phyloP scores from a whole-genome alignment of 2,329 filamentous ascomycete species.

The Fonsecaea nubica region DNA sequence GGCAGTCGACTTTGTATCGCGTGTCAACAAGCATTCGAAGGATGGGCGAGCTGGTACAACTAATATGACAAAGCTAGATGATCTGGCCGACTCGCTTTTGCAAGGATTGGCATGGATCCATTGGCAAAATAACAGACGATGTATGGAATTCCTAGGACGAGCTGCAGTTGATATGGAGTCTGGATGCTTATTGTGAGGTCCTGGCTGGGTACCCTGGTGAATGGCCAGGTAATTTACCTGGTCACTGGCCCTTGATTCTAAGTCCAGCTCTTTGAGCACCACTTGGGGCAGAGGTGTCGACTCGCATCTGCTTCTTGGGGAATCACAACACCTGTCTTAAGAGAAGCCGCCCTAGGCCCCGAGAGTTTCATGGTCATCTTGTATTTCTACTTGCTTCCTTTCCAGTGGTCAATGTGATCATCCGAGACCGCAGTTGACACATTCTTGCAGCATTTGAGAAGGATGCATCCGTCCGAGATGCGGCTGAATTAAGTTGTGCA shows the following conservation, averaged over 20 bases:
- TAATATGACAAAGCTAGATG: slow-evolving; percentile 71
- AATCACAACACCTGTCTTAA: neutral
- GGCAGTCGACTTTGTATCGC: slow-evolving; percentile 25
- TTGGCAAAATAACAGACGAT: slow-evolving; percentile 63
- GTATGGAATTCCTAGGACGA: slow-evolving; percentile 24
- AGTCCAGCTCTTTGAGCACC: neutral
- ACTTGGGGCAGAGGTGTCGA: neutral
- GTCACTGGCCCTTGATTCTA: neutral
- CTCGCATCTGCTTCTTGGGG: neutral
- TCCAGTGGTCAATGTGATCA: neutral
- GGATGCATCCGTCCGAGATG: neutral
- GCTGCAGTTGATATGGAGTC: slow-evolving; percentile 27
- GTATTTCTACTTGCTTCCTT: neutral
- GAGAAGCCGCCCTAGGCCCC: neutral
- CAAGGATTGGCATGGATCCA: slow-evolving; percentile 78
- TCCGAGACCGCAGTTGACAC: neutral
- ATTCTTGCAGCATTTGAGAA: neutral
- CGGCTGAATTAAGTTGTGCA: neutral
- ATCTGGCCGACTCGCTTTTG: slow-evolving; percentile 78
- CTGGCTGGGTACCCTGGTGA: neutral
- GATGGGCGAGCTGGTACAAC: slow-evolving; percentile 3
- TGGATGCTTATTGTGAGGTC: slow-evolving; percentile 13
- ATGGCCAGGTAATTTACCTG: slow-evolving; percentile 12
- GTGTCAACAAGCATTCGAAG: slow-evolving; percentile 23
- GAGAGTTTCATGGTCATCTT: neutral